These are phyloP conservation scores for Bipolaris bicolor DNA, from an alignment of 2,329 filamentous ascomycete genomes.

Conservation along the genomic window DNA sequence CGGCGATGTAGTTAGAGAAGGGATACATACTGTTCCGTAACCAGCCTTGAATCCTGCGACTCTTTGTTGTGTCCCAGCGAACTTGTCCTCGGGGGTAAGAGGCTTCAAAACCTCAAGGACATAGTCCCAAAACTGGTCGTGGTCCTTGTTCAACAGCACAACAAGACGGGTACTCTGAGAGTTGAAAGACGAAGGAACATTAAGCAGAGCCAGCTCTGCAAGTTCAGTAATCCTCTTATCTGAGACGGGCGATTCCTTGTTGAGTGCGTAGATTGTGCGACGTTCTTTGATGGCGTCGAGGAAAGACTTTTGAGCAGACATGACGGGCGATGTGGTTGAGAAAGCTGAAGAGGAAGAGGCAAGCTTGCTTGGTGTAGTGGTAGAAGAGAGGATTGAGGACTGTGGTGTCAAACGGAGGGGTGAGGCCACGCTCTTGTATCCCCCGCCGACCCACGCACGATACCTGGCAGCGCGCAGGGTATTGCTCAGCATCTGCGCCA, in stretches of 20 bases:
- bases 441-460: slow-evolving; percentile 22
- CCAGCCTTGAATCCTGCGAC: slow-evolving; percentile 69
- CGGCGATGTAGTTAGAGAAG: neutral
- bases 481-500: slow-evolving; percentile 45
- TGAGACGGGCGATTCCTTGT: slow-evolving; percentile 66
- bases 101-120: slow-evolving; percentile 68
- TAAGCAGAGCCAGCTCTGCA: slow-evolving; percentile 63
- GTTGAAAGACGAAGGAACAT: slow-evolving; percentile 86
- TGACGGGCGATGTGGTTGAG: slow-evolving; percentile 39
- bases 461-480: slow-evolving; percentile 39
- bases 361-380: slow-evolving; percentile 8
- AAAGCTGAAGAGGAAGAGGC: slow-evolving; percentile 13
- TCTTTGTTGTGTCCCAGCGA: slow-evolving; percentile 59
- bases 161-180: slow-evolving; percentile 80
- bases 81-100: slow-evolving; percentile 70
- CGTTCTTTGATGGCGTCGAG: slow-evolving; percentile 70
- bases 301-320: slow-evolving; percentile 55
- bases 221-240: slow-evolving; percentile 68
- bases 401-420: slow-evolving; percentile 7
- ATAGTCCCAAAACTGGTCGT: slow-evolving; percentile 87
- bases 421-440: slow-evolving; percentile 26
- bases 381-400: slow-evolving; percentile 9
- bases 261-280: slow-evolving; percentile 72
- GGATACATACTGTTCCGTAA: slow-evolving; percentile 72
- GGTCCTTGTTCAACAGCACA: slow-evolving; percentile 79